Conservation (phyloP, 2,329 filamentous ascomycete genomes). For the Hyphodiscus sp. region DNA sequence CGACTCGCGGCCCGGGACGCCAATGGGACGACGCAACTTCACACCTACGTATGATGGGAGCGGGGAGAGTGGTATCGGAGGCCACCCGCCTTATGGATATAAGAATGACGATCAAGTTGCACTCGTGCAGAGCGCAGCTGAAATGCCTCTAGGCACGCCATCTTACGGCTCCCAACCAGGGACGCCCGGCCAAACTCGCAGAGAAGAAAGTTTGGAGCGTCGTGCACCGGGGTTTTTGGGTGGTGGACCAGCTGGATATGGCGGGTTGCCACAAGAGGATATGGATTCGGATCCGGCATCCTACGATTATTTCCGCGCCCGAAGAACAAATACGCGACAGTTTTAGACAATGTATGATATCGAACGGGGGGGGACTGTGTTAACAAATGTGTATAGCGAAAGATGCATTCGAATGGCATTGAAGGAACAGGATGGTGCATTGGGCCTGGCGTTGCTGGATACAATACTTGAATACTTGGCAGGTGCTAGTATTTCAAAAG, state of each 20-base stretch:
- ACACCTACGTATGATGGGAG: constrained; percentile 18
- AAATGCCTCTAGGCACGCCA: constrained; percentile 40
- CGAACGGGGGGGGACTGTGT: not conserved
- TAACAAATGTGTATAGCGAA: not conserved
- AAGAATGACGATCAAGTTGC: constrained; percentile 46
- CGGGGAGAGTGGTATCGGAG: constrained; percentile 17
- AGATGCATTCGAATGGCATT: not conserved
- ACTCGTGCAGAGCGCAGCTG: constrained; percentile 47
- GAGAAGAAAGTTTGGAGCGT: constrained; percentile 33
- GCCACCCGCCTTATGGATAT: constrained; percentile 33
- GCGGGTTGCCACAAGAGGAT: constrained; percentile 47
- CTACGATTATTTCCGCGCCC: constrained; percentile 29
- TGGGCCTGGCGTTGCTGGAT: constrained; percentile 4
- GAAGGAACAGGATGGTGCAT: constrained; percentile 1
- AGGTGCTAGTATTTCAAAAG: not conserved
- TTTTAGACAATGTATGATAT: not conserved
- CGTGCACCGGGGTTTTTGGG: constrained; percentile 48
- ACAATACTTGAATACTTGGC: not conserved
- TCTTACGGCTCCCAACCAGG: constrained; percentile 7
- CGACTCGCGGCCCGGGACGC: constrained; percentile 24
- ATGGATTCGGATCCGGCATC: constrained; percentile 26
- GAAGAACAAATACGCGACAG: constrained; percentile 9
- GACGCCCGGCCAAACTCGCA: constrained; percentile 12
- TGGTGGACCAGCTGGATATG: constrained; percentile 54
- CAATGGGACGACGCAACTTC: constrained; percentile 15